Evolutionary conservation across 2,329 filamentous ascomycete species (phyloP).

Genomic region (Botrytis tulipae): DNA sequence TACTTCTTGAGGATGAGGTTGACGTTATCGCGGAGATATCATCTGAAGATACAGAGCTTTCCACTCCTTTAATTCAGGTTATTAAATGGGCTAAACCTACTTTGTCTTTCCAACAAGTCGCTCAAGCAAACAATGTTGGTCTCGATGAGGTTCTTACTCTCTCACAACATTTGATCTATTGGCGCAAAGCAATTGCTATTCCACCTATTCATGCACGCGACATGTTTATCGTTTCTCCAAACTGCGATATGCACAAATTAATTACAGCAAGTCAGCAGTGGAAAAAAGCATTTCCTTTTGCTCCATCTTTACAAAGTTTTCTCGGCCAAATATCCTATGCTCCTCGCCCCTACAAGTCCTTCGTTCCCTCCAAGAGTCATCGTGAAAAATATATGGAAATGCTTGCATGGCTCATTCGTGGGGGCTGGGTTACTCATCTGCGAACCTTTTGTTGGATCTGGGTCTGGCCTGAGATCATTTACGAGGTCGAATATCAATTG

Average conservation of each 20-base stretch:
- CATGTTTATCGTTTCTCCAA: slow-evolving; percentile 87
- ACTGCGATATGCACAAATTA: slow-evolving; percentile 74
- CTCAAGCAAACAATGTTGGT: slow-evolving; percentile 68
- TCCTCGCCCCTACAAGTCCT: slow-evolving; percentile 77
- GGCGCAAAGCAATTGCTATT: slow-evolving; percentile 88
- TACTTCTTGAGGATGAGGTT: slow-evolving; percentile 80
- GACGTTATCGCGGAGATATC: slow-evolving; percentile 73
- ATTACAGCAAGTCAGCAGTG: slow-evolving; percentile 69
- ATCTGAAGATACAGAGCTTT: slow-evolving; percentile 71
- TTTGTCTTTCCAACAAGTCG: slow-evolving; percentile 68
- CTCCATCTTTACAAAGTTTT: slow-evolving; percentile 82
- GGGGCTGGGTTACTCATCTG: slow-evolving; percentile 91
- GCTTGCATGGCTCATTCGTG: slow-evolving; percentile 87
- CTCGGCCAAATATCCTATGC: slow-evolving; percentile 77
- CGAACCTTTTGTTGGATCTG: slow-evolving; percentile 89
- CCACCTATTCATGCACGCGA: slow-evolving; percentile 87
- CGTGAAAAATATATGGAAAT: slow-evolving; percentile 86
- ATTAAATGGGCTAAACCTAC: slow-evolving; percentile 71
- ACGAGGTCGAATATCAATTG: slow-evolving; percentile 71
- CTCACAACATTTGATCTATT: slow-evolving; percentile 91
- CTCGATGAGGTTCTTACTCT: slow-evolving; percentile 81
- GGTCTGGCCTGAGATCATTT: slow-evolving; percentile 77
- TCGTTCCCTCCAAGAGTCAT: slow-evolving; percentile 85
- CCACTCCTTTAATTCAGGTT: slow-evolving; percentile 76
- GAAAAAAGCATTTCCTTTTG: slow-evolving; percentile 74